phyloP scores from a whole-genome alignment of 2,329 filamentous ascomycete genomes.

The Penicillium sp. region DNA sequence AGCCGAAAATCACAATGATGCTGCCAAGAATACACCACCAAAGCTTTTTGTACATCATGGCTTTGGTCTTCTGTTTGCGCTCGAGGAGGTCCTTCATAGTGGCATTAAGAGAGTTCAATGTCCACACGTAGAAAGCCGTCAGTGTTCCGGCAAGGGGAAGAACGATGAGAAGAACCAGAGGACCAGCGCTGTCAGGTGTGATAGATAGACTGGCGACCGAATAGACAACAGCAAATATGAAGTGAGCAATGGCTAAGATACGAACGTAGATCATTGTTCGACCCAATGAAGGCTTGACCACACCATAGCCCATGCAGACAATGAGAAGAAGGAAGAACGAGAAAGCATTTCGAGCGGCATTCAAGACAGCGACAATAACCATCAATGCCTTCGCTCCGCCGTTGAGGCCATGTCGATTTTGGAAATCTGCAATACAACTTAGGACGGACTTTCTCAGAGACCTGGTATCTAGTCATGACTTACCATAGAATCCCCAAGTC shows the following conservation, averaged over 20 bases:
- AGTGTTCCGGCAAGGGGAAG: conserved; percentile 85
- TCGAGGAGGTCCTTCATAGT: conserved; percentile 96
- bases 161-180: conserved; percentile 86
- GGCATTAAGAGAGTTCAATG: conserved; percentile 84
- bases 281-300: conserved; percentile 88
- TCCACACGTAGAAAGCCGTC: conserved; percentile 98
- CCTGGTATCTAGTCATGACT: conserved; percentile 21
- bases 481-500: conserved; percentile 96
- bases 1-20: conserved; percentile 92
- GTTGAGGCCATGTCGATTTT: conserved; percentile 84
- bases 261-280: conserved; percentile 92
- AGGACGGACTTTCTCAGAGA: conserved; percentile 22
- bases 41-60: conserved; percentile 92
- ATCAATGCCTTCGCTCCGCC: conserved; percentile 77
- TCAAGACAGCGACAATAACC: conserved; percentile 84
- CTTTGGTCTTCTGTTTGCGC: conserved; percentile 88
- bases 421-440: conserved; percentile 60
- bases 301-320: conserved; percentile 98
- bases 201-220: conserved; percentile 83
- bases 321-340: conserved; percentile 97
- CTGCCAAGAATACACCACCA: conserved; percentile 96
- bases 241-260: conserved; percentile 84
- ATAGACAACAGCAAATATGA: conserved; percentile 90
- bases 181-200: conserved; percentile 81
- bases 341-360: conserved; percentile 91